phyloP scores from a whole-genome alignment of 169 alveolate species.

The Plasmodium cynomolgi region DNA sequence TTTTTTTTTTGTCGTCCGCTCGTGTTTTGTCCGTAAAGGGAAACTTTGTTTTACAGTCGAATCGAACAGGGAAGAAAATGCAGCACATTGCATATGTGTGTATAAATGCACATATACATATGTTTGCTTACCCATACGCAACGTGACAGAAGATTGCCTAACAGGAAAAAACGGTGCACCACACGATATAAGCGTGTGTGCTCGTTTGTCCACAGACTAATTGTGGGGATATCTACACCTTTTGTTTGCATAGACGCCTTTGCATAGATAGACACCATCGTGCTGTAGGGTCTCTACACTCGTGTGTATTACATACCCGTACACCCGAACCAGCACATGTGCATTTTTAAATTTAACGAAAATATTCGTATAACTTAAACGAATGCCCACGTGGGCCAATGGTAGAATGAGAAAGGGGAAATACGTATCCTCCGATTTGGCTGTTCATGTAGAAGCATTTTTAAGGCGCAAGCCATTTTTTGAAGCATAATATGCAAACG shows the following conservation, averaged over 20 bases:
- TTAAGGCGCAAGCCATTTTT: not conserved
- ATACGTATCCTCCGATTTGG: not conserved
- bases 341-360: not conserved
- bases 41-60: not conserved
- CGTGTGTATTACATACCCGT: not conserved
- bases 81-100: not conserved
- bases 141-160: not conserved
- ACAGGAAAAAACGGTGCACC: not conserved
- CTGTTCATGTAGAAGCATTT: not conserved
- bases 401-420: not conserved
- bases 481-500: not conserved
- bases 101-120: not conserved
- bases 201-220: not conserved
- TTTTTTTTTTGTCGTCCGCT: not conserved
- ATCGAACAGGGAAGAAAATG: not conserved
- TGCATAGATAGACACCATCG: not conserved
- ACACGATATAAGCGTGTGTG: not conserved
- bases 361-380: not conserved
- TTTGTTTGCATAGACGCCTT: not conserved
- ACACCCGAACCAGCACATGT: not conserved
- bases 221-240: not conserved
- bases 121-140: not conserved
- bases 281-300: not conserved
- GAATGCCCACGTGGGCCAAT: not conserved
- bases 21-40: not conserved